These are phyloP conservation scores for Zygnema cylindricum DNA, from an alignment of 139 green algal genomes.

Conservation along the genomic window DNA sequence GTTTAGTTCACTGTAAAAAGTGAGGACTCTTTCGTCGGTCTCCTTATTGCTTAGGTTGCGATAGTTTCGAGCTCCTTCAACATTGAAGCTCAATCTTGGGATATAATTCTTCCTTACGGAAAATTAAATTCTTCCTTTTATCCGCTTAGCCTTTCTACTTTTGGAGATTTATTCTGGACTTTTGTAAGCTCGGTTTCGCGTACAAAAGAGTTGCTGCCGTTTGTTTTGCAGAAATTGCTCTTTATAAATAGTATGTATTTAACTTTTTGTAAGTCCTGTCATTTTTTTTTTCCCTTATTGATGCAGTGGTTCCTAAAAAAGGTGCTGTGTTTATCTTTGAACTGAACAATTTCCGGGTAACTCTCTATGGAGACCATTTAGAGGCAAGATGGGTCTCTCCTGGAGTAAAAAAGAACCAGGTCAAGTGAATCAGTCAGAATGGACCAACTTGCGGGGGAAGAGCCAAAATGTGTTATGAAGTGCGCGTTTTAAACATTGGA, in stretches of 20 bases:
- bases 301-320: conserved; percentile 20
- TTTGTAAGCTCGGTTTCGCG: background rate
- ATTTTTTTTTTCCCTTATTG: background rate
- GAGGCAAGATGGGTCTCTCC: background rate
- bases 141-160: background rate
- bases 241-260: background rate
- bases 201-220: background rate
- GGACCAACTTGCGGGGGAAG: too few relatives aligned
- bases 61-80: too few relatives aligned
- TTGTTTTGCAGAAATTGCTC: background rate
- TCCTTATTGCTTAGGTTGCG: background rate
- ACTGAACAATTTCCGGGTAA: background rate
- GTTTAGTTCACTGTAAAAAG: too few relatives aligned
- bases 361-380: conserved; percentile 15
- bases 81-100: too few relatives aligned
- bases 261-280: background rate
- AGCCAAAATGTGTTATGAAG: too few relatives aligned
- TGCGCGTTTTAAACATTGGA: too few relatives aligned
- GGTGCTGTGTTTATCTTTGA: background rate
- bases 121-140: background rate
- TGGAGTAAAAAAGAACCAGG: background rate
- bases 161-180: background rate
- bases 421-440: too few relatives aligned
- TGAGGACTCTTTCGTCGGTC: background rate
- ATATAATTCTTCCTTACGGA: too few relatives aligned